phyloP scores from a whole-genome alignment of 352 stramenopile species.

The Globisporangium heterothallicum region DNA sequence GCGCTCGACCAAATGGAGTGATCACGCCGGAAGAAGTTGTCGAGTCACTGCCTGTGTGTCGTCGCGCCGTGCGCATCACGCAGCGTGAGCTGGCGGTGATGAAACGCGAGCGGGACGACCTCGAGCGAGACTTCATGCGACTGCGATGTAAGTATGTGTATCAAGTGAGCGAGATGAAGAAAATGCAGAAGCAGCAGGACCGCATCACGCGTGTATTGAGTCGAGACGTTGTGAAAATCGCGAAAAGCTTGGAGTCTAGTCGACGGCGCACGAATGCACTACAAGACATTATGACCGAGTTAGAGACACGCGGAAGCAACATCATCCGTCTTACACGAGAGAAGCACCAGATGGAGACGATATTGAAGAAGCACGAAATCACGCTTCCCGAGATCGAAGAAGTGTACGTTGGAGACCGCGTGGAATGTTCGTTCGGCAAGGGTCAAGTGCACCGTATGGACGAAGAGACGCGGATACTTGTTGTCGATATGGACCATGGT shows the following conservation, averaged over 20 bases:
- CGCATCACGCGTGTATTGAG: constrained; percentile 43
- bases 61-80: constrained; percentile 67
- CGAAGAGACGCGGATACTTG: constrained; percentile 33
- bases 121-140: constrained; percentile 70
- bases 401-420: constrained; percentile 55
- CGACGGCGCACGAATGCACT: constrained; percentile 63
- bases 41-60: constrained; percentile 54
- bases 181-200: constrained; percentile 66
- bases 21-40: constrained; percentile 72
- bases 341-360: constrained; percentile 50
- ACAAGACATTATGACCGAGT: constrained; percentile 78
- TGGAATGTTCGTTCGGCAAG: constrained; percentile 39
- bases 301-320: constrained; percentile 46
- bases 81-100: constrained; percentile 63
- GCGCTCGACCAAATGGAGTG: constrained; percentile 30
- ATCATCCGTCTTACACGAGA: constrained; percentile 59
- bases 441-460: constrained; percentile 38
- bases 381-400: constrained; percentile 55
- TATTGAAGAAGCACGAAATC: constrained; percentile 34
- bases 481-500: constrained; percentile 37
- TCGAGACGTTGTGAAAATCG: constrained; percentile 39
- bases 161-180: constrained; percentile 61
- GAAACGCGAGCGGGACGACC: constrained; percentile 66
- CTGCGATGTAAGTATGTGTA: constrained; percentile 57
- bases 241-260: constrained; percentile 59